Evolutionary conservation across 129 eudicot genomes (phyloP).

Genomic region (sunflower (Helianthus annuus)): HanXRQr2.0-SUNRISE NC_035434.2:123848693-123849192

Average conservation of each 20-base stretch:
- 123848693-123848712: slow-evolving; percentile 49
- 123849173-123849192: no score
- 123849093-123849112: slow-evolving; percentile 28
- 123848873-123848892: slow-evolving; percentile 80
- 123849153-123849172: background rate
- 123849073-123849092: slow-evolving; percentile 36
- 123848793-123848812: slow-evolving; percentile 75
- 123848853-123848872: slow-evolving; percentile 58
- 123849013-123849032: background rate
- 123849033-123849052: slow-evolving; percentile 28
- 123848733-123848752: slow-evolving; percentile 99
- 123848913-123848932: slow-evolving; percentile 91
- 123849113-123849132: slow-evolving; percentile 19
- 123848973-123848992: slow-evolving; percentile 31
- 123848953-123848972: slow-evolving; percentile 74
- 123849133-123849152: slow-evolving; percentile 2
- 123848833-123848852: slow-evolving; percentile 86
- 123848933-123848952: slow-evolving; percentile 81
- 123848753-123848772: slow-evolving; percentile 72
- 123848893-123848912: slow-evolving; percentile 88
- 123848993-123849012: slow-evolving; percentile 21
- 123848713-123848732: slow-evolving; percentile 78
- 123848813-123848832: slow-evolving; percentile 56
- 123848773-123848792: slow-evolving; percentile 75
- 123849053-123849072: slow-evolving; percentile 31